phyloP scores from a whole-genome alignment of 225 moss, liverwort and hornwort species.

The Anthoceros angustus region DNA sequence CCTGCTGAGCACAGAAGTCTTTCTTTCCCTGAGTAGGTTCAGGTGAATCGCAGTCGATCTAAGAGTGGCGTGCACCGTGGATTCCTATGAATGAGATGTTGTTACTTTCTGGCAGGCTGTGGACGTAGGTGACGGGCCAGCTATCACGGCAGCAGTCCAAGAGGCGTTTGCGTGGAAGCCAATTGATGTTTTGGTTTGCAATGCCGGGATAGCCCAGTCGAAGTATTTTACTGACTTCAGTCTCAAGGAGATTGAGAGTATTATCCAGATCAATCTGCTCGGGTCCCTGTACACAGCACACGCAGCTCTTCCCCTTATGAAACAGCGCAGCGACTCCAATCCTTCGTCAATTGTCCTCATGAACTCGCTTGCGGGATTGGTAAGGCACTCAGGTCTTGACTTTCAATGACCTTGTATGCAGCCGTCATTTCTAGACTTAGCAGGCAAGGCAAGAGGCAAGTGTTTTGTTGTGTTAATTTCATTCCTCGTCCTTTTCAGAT shows the following conservation, averaged over 20 bases:
- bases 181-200: constrained; percentile 25
- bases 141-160: constrained; percentile 11
- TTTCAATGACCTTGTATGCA: background rate
- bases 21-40: constrained; percentile 3
- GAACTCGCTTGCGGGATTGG: constrained; percentile 20
- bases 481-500: background rate
- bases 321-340: constrained; percentile 5
- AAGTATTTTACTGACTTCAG: constrained; percentile 11
- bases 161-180: constrained; percentile 15
- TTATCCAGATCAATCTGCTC: constrained; percentile 11
- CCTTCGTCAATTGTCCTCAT: constrained; percentile 15
- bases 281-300: constrained; percentile 17
- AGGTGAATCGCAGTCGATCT: background rate
- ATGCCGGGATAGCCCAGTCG: constrained; percentile 6
- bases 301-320: constrained; percentile 20
- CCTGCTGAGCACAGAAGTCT: constrained; percentile 4
- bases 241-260: constrained; percentile 9
- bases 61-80: background rate
- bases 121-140: constrained; percentile 14
- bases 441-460: background rate
- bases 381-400: background rate
- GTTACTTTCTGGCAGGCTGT: background rate
- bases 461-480: background rate
- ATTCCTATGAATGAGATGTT: no score
- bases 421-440: background rate